A percentile compares a stretch with the other conserved stretches of the same genome.
These are phyloP conservation scores for Leishmania major DNA, from an alignment of 208 protist genomes.

Conservation along the genomic window DNA sequence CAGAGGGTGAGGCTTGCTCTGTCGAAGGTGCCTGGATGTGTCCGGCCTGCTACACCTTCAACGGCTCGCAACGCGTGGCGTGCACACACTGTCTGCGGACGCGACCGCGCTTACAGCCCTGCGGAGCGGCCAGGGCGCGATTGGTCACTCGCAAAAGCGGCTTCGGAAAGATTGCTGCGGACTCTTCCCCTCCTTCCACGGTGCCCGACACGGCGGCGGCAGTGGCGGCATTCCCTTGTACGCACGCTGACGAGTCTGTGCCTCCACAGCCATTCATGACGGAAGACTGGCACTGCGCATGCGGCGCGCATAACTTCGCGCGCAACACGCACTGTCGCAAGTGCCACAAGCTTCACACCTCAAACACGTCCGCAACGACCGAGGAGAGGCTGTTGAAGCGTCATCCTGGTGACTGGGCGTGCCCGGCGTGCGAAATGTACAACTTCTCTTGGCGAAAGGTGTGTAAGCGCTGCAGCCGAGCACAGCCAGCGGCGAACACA, in stretches of 20 bases:
- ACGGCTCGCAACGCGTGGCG: conserved; percentile 12
- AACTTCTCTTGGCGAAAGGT: conserved; percentile 35
- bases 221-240: neutral
- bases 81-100: conserved; percentile 17
- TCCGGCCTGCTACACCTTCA: conserved; percentile 31
- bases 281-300: conserved; percentile 79
- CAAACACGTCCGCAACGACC: neutral
- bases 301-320: conserved; percentile 78
- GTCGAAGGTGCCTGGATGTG: conserved; percentile 28
- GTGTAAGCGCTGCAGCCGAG: conserved; percentile 32
- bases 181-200: neutral
- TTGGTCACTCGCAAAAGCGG: neutral
- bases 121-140: neutral
- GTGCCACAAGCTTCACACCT: conserved; percentile 23
- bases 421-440: conserved; percentile 29
- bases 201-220: neutral
- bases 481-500: neutral
- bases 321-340: conserved; percentile 40
- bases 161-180: neutral
- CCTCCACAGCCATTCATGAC: conserved; percentile 16
- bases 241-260: neutral
- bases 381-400: neutral
- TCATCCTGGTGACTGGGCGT: conserved; percentile 34
- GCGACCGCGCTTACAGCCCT: neutral
- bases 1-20: neutral